phyloP scores from a whole-genome alignment of 2,329 filamentous ascomycete genomes.

The Trichoderma guizhouense region DNA sequence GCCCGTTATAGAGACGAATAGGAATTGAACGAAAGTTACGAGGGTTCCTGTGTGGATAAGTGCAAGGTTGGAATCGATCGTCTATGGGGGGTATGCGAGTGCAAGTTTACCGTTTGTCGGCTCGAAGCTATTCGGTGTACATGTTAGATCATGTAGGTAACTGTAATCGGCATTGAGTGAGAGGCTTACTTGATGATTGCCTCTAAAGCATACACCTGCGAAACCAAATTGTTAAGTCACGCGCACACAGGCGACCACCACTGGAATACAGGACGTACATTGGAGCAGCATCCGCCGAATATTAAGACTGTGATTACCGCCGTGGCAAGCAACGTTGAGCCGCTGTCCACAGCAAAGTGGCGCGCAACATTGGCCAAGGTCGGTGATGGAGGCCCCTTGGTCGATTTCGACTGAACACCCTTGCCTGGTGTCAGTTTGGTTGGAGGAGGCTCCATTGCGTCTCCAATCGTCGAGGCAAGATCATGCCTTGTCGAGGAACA shows the following conservation, averaged over 20 bases:
- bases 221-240: neutral
- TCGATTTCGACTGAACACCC: neutral
- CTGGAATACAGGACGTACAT: constrained; percentile 55
- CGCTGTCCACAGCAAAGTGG: neutral
- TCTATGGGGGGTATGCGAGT: neutral
- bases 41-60: constrained; percentile 60
- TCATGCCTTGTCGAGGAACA: neutral
- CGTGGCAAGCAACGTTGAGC: constrained; percentile 48
- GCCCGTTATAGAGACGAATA: constrained; percentile 76
- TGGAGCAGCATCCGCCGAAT: constrained; percentile 92
- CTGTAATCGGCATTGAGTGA: neutral
- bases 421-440: constrained; percentile 2
- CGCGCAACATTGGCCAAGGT: constrained; percentile 2
- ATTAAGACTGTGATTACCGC: constrained; percentile 76
- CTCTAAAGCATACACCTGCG: constrained; percentile 92
- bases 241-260: neutral
- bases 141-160: neutral
- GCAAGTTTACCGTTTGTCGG: constrained; percentile 67
- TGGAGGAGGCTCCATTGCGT: constrained; percentile 7
- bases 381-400: neutral
- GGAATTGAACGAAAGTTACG: constrained; percentile 84
- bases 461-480: neutral
- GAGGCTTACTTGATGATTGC: constrained; percentile 81
- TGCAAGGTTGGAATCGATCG: neutral
- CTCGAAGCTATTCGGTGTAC: constrained; percentile 59